Percentiles rank a stretch among this genome's conserved stretches.
Conservation (phyloP, 1,284 basidiomycete species). For the Porogramme epimiltina region DNA sequence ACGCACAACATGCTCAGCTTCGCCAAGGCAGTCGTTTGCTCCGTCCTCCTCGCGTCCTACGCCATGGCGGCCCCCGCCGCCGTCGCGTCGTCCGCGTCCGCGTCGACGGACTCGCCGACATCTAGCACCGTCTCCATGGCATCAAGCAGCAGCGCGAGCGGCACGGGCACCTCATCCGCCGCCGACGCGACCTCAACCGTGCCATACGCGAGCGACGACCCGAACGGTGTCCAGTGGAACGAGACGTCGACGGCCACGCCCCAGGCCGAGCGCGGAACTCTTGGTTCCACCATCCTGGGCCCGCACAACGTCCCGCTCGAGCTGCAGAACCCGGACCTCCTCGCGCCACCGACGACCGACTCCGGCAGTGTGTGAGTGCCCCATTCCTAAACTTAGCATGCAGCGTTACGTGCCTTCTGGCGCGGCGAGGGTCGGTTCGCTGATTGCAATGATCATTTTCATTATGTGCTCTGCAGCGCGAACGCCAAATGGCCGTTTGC, state of each 20-base stretch:
- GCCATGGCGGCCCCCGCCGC: too few relatives aligned
- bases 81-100: too few relatives aligned
- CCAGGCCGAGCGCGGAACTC: constrained; percentile 39
- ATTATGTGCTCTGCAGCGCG: constrained; percentile 32
- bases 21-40: too few relatives aligned
- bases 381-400: too few relatives aligned
- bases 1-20: too few relatives aligned
- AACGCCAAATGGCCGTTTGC: constrained; percentile 77
- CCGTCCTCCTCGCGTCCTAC: too few relatives aligned
- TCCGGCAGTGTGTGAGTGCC: constrained; percentile 58
- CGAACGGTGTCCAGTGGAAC: constrained; percentile 49
- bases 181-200: constrained; percentile 36
- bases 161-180: background rate
- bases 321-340: constrained; percentile 59
- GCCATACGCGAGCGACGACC: constrained; percentile 50
- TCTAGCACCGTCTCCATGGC: too few relatives aligned
- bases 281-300: constrained; percentile 57
- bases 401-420: too few relatives aligned
- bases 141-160: too few relatives aligned
- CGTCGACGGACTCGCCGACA: too few relatives aligned
- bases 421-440: background rate
- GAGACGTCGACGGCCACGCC: constrained; percentile 30
- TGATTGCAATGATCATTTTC: background rate
- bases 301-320: constrained; percentile 56
- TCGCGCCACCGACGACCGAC: constrained; percentile 71